Evolutionary conservation across 371 early-diverging fungal genomes (phyloP), one percentile per base, ranked within the genome.

Genomic region (Syncephalis plumigaleata): DNA sequence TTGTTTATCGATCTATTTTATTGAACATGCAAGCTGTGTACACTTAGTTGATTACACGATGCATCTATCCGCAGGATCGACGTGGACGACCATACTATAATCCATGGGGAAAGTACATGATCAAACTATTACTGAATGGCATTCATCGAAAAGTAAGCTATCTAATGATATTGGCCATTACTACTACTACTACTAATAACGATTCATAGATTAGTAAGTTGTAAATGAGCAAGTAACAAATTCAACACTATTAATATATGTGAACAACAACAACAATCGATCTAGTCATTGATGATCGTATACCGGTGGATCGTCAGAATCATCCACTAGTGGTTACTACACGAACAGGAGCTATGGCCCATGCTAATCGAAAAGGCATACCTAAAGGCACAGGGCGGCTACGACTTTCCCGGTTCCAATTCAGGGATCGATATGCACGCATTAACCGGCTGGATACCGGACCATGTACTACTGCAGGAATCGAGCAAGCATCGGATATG

Each of bases 371-470:
- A 92, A 57, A 92, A 92, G 54, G 89, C 91, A 66, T 92, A 86
- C 56, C 76, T 90, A 80, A 92, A 92, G 56, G 63, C 88, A 4
- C 87, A 85, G 84, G 91, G 91, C 31, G 92, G 92, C 31, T 92
- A 90, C 58, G 82, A 84, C 55, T 92, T 90, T 54, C 89, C 87
- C 3, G 92, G 92, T 44, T 89, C 88, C 24, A 89, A 88, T 58
- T 85, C 91, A 4, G 85, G 89, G 38, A 86, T 86, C 39, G 91
- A 91, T 62, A 57, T 91, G 43, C 77, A 89, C 53, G 78, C 84
- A 9, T 61, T 91, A 53, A 89, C 92, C 4, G 89, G 87, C 2
- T 91, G 92, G 92, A 81, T 89, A 24, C 92, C 92, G 1, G 92
- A 91, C 49, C 81, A 87, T 31, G 31, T 31, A 31, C 7, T 46